These are phyloP conservation scores for Aspergillus carbonarius DNA, from an alignment of 2,329 filamentous ascomycete genomes.

Conservation along the genomic window DNA sequence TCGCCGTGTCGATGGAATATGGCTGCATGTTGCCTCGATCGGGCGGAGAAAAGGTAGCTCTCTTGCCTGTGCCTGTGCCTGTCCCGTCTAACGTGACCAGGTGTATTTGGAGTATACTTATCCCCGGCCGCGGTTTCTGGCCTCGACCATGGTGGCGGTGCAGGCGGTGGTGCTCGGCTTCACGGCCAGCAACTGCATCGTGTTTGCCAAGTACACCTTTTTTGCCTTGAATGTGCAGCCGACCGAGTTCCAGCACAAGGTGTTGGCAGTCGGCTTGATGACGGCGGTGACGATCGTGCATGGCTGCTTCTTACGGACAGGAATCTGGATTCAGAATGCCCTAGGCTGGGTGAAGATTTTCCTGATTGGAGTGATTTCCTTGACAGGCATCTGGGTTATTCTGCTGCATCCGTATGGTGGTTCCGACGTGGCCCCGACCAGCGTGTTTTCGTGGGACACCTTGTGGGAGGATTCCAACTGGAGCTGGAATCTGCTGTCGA, in stretches of 20 bases:
- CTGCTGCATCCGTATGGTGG: slow-evolving; percentile 43
- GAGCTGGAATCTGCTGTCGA: slow-evolving; percentile 67
- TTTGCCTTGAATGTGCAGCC: slow-evolving; percentile 58
- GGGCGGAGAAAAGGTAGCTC: slow-evolving; percentile 63
- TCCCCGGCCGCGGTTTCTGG: slow-evolving; percentile 61
- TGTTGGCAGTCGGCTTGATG: slow-evolving; percentile 58
- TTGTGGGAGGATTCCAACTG: slow-evolving; percentile 67
- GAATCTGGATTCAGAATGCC: slow-evolving; percentile 60
- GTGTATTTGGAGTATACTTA: slow-evolving; percentile 72
- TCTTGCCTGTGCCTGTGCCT: slow-evolving; percentile 43
- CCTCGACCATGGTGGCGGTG: slow-evolving; percentile 62
- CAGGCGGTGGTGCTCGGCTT: slow-evolving; percentile 66
- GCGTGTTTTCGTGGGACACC: slow-evolving; percentile 47
- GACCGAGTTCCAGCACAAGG: slow-evolving; percentile 54
- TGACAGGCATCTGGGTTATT: slow-evolving; percentile 61
- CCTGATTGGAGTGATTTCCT: slow-evolving; percentile 60
- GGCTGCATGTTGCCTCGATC: slow-evolving; percentile 70
- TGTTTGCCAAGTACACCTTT: slow-evolving; percentile 65
- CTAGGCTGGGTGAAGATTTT: slow-evolving; percentile 65
- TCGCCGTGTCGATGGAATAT: slow-evolving; percentile 65
- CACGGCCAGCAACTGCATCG: slow-evolving; percentile 68
- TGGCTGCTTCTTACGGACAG: slow-evolving; percentile 56
- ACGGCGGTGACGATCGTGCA: slow-evolving; percentile 60
- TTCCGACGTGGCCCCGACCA: background rate
- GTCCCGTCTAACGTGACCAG: slow-evolving; percentile 38